Evolutionary conservation across 2,329 filamentous ascomycete genomes (phyloP).

Genomic region (Fusarium guadeloupense): DNA sequence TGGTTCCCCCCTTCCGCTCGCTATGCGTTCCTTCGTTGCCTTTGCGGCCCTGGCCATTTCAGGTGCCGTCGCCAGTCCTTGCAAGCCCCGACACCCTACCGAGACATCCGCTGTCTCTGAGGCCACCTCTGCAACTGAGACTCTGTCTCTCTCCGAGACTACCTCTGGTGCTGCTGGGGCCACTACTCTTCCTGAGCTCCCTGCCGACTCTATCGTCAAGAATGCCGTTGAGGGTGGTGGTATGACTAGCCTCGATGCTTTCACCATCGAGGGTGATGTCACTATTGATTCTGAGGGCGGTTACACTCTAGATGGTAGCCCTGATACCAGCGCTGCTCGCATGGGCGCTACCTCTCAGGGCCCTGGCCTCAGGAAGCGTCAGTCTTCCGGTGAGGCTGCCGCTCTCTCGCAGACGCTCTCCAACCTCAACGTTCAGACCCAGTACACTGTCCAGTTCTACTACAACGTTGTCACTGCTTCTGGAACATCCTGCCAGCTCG

Average conservation of each 20-base stretch:
- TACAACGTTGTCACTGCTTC: conserved; percentile 12
- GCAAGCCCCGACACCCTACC: conserved; percentile 10
- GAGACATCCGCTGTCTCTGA: not conserved
- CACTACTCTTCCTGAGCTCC: not conserved
- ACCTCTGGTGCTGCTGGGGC: not conserved
- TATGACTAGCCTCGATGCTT: not conserved
- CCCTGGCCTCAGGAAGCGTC: conserved; percentile 3
- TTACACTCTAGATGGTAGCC: conserved; percentile 2
- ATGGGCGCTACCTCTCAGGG: not conserved
- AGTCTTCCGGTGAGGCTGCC: not conserved
- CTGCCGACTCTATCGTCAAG: not conserved
- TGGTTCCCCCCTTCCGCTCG: conserved; percentile 1
- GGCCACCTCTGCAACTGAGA: too few species aligned
- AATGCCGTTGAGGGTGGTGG: conserved; percentile 16
- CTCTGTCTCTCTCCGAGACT: not conserved
- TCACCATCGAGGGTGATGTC: not conserved
- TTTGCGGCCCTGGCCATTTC: conserved; percentile 29
- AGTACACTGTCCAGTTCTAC: conserved; percentile 36
- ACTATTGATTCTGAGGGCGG: not conserved
- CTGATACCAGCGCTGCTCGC: not conserved
- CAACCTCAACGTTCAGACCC: conserved; percentile 3
- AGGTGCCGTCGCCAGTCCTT: conserved; percentile 16
- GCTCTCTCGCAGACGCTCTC: conserved; percentile 9
- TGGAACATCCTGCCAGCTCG: conserved; percentile 11
- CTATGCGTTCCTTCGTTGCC: conserved; percentile 28